A percentile compares a stretch with the other conserved stretches of the same genome.
phyloP scores from a whole-genome alignment of 1,139 yeast species.

The Petasospora rhodanensis region DNA sequence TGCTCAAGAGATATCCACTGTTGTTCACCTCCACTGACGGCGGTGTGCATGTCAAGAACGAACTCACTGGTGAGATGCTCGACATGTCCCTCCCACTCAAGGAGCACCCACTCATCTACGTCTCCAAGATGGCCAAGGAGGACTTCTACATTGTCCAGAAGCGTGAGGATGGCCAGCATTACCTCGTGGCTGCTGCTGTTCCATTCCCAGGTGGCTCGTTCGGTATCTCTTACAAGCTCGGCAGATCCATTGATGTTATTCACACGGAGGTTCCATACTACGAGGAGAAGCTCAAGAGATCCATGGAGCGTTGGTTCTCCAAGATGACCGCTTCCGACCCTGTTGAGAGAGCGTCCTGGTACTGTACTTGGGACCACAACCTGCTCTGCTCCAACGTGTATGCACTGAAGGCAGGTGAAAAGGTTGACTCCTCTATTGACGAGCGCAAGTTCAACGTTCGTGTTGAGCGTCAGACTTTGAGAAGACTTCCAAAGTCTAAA shows the following conservation, averaged over 20 bases:
- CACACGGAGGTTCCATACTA: conserved; percentile 69
- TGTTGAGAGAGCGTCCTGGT: conserved; percentile 77
- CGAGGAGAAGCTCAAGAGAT: conserved; percentile 55
- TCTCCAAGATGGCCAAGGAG: conserved; percentile 69
- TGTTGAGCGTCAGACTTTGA: conserved; percentile 63
- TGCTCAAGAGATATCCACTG: conserved; percentile 58
- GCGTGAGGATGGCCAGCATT: conserved; percentile 54
- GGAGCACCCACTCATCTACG: conserved; percentile 58
- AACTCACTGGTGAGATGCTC: conserved; percentile 54
- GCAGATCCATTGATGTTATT: conserved; percentile 56
- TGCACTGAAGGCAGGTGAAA: conserved; percentile 37
- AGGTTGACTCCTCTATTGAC: conserved; percentile 30
- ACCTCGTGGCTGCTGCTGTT: conserved; percentile 68
- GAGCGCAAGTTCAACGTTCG: conserved; percentile 49
- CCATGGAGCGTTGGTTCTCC: conserved; percentile 72
- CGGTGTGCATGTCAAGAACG: conserved; percentile 50
- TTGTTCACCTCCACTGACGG: conserved; percentile 51
- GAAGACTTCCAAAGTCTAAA: conserved; percentile 58
- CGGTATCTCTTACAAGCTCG: conserved; percentile 55
- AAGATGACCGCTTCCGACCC: conserved; percentile 56
- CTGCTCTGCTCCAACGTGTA: conserved; percentile 52
- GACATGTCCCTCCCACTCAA: conserved; percentile 58
- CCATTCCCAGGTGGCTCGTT: conserved; percentile 79
- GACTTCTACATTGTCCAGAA: conserved; percentile 62
- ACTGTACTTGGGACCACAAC: conserved; percentile 68